These are phyloP conservation scores for Tylopilus felleus DNA, from an alignment of 768 basidiomycete species.

Conservation along the genomic window DNA sequence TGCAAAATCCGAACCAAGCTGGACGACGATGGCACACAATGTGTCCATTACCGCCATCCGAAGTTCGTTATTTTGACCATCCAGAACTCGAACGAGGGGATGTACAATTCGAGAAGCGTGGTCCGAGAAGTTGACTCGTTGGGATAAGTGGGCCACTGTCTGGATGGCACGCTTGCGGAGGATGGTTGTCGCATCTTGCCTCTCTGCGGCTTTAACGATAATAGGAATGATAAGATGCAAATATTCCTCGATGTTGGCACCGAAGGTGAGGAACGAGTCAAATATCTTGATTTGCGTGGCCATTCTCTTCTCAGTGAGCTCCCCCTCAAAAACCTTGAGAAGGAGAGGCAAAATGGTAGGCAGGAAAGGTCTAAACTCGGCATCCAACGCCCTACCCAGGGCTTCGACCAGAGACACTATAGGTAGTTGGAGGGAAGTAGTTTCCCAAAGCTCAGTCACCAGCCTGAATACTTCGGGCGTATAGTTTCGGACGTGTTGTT, in stretches of 20 bases:
- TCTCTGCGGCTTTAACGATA: constrained; percentile 88
- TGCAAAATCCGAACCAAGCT: constrained; percentile 94
- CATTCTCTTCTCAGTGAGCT: constrained; percentile 73
- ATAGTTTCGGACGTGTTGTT: constrained; percentile 94
- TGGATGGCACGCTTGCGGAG: constrained; percentile 88
- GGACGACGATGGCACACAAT: constrained; percentile 85
- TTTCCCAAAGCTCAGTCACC: constrained; percentile 90
- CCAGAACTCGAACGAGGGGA: constrained; percentile 85
- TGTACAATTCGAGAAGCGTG: constrained; percentile 97
- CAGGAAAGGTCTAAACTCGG: constrained; percentile 95
- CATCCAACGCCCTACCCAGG: constrained; percentile 88
- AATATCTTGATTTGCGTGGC: constrained; percentile 86
- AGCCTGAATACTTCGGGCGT: constrained; percentile 81
- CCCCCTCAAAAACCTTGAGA: constrained; percentile 89
- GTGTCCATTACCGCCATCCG: constrained; percentile 89
- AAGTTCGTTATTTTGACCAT: constrained; percentile 70
- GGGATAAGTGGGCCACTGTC: constrained; percentile 86
- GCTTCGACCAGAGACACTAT: constrained; percentile 92
- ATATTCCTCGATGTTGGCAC: constrained; percentile 96
- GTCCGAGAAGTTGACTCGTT: constrained; percentile 95
- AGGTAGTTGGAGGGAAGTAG: constrained; percentile 76
- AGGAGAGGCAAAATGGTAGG: constrained; percentile 87
- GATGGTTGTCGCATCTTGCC: constrained; percentile 64
- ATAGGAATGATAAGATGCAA: constrained; percentile 94
- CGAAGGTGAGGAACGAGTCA: constrained; percentile 92